Percentiles rank a stretch among this genome's conserved stretches.
phyloP scores from a whole-genome alignment of 2,329 filamentous ascomycete species.

The Ceratocystis destructans region DNA sequence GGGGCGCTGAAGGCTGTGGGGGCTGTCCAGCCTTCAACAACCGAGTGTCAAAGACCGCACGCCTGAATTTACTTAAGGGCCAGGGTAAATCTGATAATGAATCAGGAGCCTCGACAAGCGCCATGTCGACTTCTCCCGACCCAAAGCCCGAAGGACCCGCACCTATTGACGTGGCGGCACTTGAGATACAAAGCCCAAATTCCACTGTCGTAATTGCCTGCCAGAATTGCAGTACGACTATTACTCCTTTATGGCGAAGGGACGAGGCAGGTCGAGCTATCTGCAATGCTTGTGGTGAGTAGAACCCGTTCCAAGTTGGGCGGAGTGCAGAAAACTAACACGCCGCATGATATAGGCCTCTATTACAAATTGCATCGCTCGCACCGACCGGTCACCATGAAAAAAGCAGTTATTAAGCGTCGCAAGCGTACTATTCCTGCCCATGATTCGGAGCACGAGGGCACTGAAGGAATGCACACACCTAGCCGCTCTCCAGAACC shows the following conservation, averaged over 20 bases:
- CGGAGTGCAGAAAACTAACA: not conserved
- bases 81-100: conserved; percentile 23
- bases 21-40: conserved; percentile 98
- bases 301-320: not conserved
- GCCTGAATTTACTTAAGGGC: conserved; percentile 46
- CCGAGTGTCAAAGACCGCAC: conserved; percentile 74
- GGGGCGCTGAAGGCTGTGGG: conserved; percentile 85
- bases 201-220: conserved; percentile 69
- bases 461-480: conserved; percentile 35
- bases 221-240: conserved; percentile 92
- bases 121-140: conserved; percentile 14
- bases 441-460: conserved; percentile 34
- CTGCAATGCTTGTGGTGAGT: conserved; percentile 90
- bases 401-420: conserved; percentile 92
- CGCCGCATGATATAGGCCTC: conserved; percentile 44
- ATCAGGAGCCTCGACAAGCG: conserved; percentile 22
- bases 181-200: conserved; percentile 33
- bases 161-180: conserved; percentile 29
- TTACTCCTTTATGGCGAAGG: conserved; percentile 88
- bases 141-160: conserved; percentile 16
- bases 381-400: conserved; percentile 94
- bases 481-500: conserved; percentile 29
- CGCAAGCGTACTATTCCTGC: conserved; percentile 88
- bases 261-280: conserved; percentile 94
- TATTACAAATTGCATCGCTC: conserved; percentile 95